Evolutionary conservation across 768 basidiomycete species (phyloP).

Genomic region (Glaciozyma martinii): DNA sequence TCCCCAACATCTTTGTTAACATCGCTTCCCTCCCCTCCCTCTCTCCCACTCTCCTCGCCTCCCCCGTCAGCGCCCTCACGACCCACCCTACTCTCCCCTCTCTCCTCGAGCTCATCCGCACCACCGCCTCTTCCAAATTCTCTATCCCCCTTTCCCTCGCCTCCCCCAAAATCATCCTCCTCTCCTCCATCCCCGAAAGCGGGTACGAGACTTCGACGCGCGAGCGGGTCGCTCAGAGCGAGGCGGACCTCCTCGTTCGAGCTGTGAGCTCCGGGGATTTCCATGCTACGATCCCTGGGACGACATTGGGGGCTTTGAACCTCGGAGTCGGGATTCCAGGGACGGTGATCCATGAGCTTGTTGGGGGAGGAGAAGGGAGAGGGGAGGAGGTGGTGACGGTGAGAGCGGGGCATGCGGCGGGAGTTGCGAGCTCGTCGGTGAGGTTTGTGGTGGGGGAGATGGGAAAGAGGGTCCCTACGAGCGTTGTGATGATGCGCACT

Average conservation of each 20-base stretch:
- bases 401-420: slow-evolving; percentile 19
- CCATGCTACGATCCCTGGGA: slow-evolving; percentile 30
- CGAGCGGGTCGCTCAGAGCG: neutral
- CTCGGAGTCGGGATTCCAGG: slow-evolving; percentile 14
- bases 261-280: slow-evolving; percentile 23
- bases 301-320: slow-evolving; percentile 26
- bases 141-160: slow-evolving; percentile 18
- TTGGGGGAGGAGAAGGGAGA: neutral
- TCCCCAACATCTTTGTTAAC: slow-evolving; percentile 28
- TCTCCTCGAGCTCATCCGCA: slow-evolving; percentile 20
- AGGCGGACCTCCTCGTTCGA: slow-evolving; percentile 20
- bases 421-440: slow-evolving; percentile 20
- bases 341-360: slow-evolving; percentile 12
- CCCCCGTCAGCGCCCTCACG: slow-evolving; percentile 1
- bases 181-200: neutral
- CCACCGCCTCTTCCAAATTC: slow-evolving; percentile 5
- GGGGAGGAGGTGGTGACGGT: slow-evolving; percentile 13
- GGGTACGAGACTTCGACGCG: slow-evolving; percentile 10
- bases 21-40: slow-evolving; percentile 7
- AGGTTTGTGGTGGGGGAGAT: slow-evolving; percentile 6
- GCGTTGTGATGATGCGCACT: slow-evolving; percentile 27
- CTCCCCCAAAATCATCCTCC: slow-evolving; percentile 23
- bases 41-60: slow-evolving; percentile 2
- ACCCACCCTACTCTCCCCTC: slow-evolving; percentile 4
- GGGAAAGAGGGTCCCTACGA: neutral